phyloP scores from a whole-genome alignment of 2,329 filamentous ascomycete genomes.

The Sporothrix sp. region DNA sequence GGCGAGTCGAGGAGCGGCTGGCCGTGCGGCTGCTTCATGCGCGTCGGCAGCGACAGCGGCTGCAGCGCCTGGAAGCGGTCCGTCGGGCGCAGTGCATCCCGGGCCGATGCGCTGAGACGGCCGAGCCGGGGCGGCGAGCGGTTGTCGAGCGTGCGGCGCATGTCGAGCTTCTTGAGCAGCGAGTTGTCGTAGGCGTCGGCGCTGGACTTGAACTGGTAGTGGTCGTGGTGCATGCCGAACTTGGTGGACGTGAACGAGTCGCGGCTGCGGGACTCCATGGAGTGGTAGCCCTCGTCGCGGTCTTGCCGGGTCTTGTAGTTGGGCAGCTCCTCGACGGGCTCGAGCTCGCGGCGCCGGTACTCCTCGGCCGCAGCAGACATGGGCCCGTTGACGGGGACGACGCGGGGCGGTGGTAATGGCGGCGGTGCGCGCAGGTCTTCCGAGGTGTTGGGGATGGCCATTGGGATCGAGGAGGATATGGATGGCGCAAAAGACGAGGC shows the following conservation, averaged over 20 bases:
- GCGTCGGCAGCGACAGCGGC: conserved; percentile 38
- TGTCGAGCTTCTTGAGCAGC: conserved; percentile 48
- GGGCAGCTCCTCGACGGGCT: conserved; percentile 15
- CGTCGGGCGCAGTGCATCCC: conserved; percentile 23
- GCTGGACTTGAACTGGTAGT: conserved; percentile 37
- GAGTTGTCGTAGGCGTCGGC: conserved; percentile 39
- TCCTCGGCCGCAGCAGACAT: conserved; percentile 14
- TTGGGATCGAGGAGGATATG: conserved; percentile 25
- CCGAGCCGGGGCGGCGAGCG: conserved; percentile 34
- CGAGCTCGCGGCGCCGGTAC: conserved; percentile 15
- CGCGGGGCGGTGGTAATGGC: conserved; percentile 28
- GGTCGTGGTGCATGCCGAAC: conserved; percentile 43
- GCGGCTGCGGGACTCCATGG: conserved; percentile 15
- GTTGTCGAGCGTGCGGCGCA: conserved; percentile 35
- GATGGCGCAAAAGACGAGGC: conserved; percentile 24
- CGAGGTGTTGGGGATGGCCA: conserved; percentile 28
- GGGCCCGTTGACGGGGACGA: conserved; percentile 23
- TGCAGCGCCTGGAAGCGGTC: conserved; percentile 32
- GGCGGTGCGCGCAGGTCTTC: conserved; percentile 28
- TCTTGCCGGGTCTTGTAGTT: conserved; percentile 19
- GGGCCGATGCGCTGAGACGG: conserved; percentile 29
- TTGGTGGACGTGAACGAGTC: conserved; percentile 22
- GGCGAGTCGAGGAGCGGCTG: conserved; percentile 35
- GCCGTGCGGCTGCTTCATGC: conserved; percentile 29
- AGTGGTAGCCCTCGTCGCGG: conserved; percentile 20